Base-by-base conservation (phyloP, 495 filamentous ascomycete species). In the Acidomyces sp. region DNA sequence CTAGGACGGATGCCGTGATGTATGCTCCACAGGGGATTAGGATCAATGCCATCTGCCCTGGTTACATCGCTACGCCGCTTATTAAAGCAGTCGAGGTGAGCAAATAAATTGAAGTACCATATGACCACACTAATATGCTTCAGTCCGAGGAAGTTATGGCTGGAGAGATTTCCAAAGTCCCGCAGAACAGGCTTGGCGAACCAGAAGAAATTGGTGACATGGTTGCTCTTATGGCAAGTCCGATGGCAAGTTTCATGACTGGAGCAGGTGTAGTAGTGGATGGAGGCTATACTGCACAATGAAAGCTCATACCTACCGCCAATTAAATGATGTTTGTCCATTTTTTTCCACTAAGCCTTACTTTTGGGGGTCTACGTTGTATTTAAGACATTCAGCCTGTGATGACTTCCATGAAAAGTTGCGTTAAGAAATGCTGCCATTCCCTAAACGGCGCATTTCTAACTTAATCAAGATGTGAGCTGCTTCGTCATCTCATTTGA, bases 31-130 rank as follows among this genome's bases (percentile, higher is more conserved):
- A 60, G 9, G 65, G 64, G 16, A 69, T 71, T 22, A 58, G 66
- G 22, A 67, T 71, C 46, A 71, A 70, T 45, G 66, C 65, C 2
- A 60, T 70, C 15, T 70, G 66, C 37, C 41, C 41, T 9, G 66
- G 66, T 0, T 68, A 65, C 43, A 55, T 67, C 10, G 51, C 50
- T 10, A 66, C 64, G 1, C 62, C 65, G 0, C 51, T 69, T 30
- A 42, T 65, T 22, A 55, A 58, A 15, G 54, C 26, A 3, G 46
- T 43, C 41, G 42, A 28, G 19, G 24, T 46, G 35, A 2, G 43
- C 26, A 11, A 10, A 36, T 5, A n/a, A 29, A 16, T 18, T 16
- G 12, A 4, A 5, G 4, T 15, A 12, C 2, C n/a, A 25, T 3
- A 25, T 26, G 9, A 5, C 13, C 6, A 9, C 12, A 11, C 41